Conservation (phyloP, 2,329 filamentous ascomycete species). For the Diaporthe citri region DNA sequence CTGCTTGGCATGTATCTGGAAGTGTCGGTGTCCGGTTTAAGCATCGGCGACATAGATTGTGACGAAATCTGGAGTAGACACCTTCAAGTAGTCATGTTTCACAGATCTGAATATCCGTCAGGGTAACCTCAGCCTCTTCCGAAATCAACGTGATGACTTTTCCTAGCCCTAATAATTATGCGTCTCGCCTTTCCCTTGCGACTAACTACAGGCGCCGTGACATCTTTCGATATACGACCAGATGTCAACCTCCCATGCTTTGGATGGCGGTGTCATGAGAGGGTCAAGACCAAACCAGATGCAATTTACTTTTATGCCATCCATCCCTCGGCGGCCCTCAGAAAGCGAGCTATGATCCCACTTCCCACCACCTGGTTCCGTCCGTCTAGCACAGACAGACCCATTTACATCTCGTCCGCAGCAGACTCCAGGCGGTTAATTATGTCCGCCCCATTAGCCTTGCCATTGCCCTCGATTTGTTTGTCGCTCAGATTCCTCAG, state of each 20-base stretch:
- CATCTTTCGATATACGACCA: not conserved
- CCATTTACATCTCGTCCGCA: constrained; percentile 40
- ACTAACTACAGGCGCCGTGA: not conserved
- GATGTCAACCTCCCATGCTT: not conserved
- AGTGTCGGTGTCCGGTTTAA: constrained; percentile 3
- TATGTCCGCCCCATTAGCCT: constrained; percentile 45
- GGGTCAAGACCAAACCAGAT: not conserved
- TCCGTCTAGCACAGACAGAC: not conserved
- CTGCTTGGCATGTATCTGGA: not conserved
- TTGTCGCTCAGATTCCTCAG: constrained; percentile 69
- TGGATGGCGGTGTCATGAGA: not conserved
- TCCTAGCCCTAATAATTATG: constrained; percentile 5
- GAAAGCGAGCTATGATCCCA: not conserved
- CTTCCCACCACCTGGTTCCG: not conserved
- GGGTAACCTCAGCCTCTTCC: not conserved
- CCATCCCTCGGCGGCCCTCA: not conserved
- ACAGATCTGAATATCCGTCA: not conserved
- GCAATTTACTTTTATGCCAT: not conserved
- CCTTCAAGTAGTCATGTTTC: not conserved
- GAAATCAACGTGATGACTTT: not conserved
- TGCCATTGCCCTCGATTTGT: constrained; percentile 39
- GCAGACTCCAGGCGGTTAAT: constrained; percentile 53
- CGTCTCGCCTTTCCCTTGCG: not conserved
- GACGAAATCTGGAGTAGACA: not conserved
- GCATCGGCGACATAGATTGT: not conserved